Evolutionary conservation across 148 eudicot genomes (phyloP), one percentile per base, ranked within the genome.

Genomic region (Persicaria maculosa): DNA sequence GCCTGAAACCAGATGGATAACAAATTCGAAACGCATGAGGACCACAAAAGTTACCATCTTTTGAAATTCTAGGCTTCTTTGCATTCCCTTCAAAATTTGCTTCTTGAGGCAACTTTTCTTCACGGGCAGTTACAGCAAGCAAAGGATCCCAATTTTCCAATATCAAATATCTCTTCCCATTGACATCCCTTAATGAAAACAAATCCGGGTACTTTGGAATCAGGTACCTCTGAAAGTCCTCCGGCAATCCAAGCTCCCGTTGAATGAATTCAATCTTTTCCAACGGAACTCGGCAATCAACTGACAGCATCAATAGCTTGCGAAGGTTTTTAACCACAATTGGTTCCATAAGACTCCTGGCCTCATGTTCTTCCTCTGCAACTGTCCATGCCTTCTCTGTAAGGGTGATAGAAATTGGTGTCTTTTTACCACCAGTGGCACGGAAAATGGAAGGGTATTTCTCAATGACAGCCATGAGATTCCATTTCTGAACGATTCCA

Each of bases 401-500:
- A 4, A 94, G 85, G 71, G 46, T 79, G 73, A 94, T 87, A 5
- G 79, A 62, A 19, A 95, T 84, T 7, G 97, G 98, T 10, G 71
- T 72, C 61, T 82, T 72, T 20, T 78, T 62, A 55, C 97, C 97
- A 65, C 97, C 96, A 76, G 65, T 68, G 5, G 88, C 98, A 76
- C 61, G 84, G 71, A 94, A 94, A 45, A 94, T 87, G 50, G 89
- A 55, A 57, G 97, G 96, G 75, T 93, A 91, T 58, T 88, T 94
- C 70, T 93, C 95, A 75, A 94, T 90, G 44, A 84, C 82, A 79
- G 92, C 88, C 89, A 94, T 94, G 75, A 79, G 86, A 71, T 90
- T 90, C 98, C 98, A 94, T 79, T 94, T 94, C 48, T 90, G 90
- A 46, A 94, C 88, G 73, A 91, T 87, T 36, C 98, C 98, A 68